Evolutionary conservation across 2,329 filamentous ascomycete genomes (phyloP), one percentile per base, ranked within the genome.

Genomic region (Botrytis galanthina): DNA sequence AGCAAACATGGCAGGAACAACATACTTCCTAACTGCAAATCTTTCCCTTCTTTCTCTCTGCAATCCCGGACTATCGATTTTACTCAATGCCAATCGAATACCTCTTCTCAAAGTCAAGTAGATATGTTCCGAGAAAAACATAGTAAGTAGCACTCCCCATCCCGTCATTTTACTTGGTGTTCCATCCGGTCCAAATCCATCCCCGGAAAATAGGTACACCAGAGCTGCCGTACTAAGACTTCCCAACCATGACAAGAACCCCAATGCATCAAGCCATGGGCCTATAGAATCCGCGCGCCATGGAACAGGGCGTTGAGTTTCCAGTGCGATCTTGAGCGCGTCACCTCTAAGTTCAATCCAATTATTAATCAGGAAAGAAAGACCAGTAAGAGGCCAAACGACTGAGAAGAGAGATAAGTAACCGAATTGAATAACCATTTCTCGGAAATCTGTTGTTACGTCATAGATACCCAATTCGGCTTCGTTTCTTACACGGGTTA

Each of bases 311-410:
- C 96, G 91, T 79, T 95, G 92, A 86, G 93, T 95, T 82, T 95
- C 92, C 66, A 94, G 87, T 73, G 94, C 94, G 78, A 98, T 97
- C 82, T 99, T 99, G 84, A 97, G 88, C 3, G 95, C 95, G 80
- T 99, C 96, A 0, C 93, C 93, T 60, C 96, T 92, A 57, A 98
- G 88, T 81, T 98, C 96, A 73, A 99, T 85, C 94, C 95, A 98
- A 84, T 98, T 97, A 84, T 98, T 98, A 82, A 96, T 85, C 20
- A 98, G 84, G 84, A 98, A 98, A 1, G 92, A 95, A 73, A 94
- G 87, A 2, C 92, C 91, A 0, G 95, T 95, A n/a, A 98, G 85
- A 0, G 96, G 96, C 96, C 96, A 99, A 72, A 97, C 90, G 3
- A 96, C 93, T 0, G 93, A 96, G 82, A 98, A 98, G 16, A 98